Conservation (phyloP, 331 rosid genomes). For the Quercus tomentella region DNA sequence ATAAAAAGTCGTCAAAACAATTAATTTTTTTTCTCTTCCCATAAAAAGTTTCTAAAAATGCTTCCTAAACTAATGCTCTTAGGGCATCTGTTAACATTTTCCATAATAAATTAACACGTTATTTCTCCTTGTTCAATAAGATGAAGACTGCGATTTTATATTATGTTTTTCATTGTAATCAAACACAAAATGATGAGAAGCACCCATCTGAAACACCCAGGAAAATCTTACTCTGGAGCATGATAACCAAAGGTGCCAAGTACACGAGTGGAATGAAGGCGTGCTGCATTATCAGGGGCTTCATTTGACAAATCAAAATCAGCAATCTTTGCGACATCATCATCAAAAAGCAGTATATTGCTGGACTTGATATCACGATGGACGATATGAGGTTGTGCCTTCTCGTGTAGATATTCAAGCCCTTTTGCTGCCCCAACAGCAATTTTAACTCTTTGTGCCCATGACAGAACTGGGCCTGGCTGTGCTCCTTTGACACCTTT, state of each 20-base stretch:
- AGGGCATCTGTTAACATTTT: too few species aligned
- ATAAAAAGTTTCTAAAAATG: too few species aligned
- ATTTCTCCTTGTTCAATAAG: neutral
- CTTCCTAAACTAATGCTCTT: too few species aligned
- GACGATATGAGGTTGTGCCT: conserved; percentile 56
- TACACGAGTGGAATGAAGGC: conserved; percentile 91
- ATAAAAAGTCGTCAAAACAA: too few species aligned
- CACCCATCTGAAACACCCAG: neutral
- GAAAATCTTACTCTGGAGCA: conserved; percentile 78
- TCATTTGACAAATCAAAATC: conserved; percentile 83
- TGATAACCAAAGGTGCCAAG: conserved; percentile 89
- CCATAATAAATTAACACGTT: neutral
- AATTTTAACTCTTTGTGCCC: conserved; percentile 79
- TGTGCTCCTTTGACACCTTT: conserved; percentile 76
- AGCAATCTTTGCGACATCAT: conserved; percentile 69
- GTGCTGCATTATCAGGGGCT: conserved; percentile 81
- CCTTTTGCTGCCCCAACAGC: conserved; percentile 84
- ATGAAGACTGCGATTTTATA: neutral
- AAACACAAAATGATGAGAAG: neutral
- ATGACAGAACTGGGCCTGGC: conserved; percentile 65
- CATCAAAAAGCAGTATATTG: conserved; percentile 68
- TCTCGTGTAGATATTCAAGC: conserved; percentile 75
- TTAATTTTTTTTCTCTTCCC: too few species aligned
- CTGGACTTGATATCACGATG: conserved; percentile 85
- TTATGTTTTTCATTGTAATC: neutral